Conservation (phyloP, 73 alveolate species). For the Vitrella brassicaformis region DNA sequence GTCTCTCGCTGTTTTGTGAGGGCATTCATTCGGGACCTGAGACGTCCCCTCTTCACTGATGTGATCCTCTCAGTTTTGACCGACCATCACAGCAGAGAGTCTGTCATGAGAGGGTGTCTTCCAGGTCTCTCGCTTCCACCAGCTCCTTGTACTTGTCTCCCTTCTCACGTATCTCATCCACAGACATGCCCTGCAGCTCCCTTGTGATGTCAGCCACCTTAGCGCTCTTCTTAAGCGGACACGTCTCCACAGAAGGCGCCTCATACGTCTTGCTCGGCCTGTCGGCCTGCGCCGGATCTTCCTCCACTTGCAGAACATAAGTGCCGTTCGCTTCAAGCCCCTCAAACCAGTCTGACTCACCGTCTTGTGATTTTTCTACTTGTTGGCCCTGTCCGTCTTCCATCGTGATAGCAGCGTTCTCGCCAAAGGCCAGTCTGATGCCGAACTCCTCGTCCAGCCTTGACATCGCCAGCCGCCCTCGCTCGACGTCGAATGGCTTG, state of each 20-base stretch:
- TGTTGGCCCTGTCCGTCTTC: too few relatives aligned
- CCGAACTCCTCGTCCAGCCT: background rate
- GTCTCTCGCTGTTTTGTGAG: too few relatives aligned
- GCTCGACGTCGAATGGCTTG: background rate
- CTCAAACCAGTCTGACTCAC: background rate
- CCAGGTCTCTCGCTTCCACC: constrained; percentile 43
- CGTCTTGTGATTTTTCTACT: too few relatives aligned
- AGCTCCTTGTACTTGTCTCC: constrained; percentile 41
- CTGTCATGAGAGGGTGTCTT: constrained; percentile 36
- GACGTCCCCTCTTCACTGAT: too few relatives aligned
- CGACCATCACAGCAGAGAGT: too few relatives aligned
- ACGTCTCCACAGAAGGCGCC: too few relatives aligned
- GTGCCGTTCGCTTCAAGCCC: background rate
- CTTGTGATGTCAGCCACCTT: constrained; percentile 6
- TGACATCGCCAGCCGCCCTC: background rate
- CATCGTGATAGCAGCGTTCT: too few relatives aligned
- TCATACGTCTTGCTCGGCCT: constrained; percentile 8
- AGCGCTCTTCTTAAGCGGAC: too few relatives aligned
- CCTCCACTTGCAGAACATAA: constrained; percentile 18
- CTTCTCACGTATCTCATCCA: constrained; percentile 19
- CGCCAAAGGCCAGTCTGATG: background rate
- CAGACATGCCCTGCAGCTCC: constrained; percentile 34
- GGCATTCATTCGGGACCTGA: too few relatives aligned
- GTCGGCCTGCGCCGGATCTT: constrained; percentile 31
- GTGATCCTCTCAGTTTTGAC: too few relatives aligned